Conservation (phyloP, 2,329 filamentous ascomycete species). For the Apiospora hydei region DNA sequence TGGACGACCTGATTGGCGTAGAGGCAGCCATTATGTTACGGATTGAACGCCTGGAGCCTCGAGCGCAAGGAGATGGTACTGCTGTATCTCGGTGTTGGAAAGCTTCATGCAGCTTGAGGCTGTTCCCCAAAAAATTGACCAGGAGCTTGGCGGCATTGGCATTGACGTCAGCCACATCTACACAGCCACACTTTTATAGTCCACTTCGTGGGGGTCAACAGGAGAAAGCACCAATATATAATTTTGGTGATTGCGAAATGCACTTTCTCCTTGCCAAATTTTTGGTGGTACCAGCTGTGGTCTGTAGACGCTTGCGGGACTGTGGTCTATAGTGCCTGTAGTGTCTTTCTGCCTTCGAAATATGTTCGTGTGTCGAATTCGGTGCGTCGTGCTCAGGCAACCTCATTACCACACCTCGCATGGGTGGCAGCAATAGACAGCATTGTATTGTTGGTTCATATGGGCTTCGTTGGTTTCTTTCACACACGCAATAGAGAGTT, state of each 20-base stretch:
- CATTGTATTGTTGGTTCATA: not conserved
- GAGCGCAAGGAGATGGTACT: not conserved
- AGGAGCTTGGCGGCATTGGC: not conserved
- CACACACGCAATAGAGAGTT: not conserved
- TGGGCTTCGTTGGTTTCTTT: no score
- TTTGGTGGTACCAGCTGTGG: fast-evolving
- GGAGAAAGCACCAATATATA: not conserved
- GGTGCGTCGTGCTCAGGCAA: not conserved
- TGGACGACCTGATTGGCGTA: slow-evolving; percentile 39
- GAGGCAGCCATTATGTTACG: slow-evolving; percentile 40
- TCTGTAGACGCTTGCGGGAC: no score
- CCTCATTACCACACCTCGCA: not conserved
- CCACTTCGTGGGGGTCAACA: not conserved
- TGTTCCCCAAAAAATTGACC: slow-evolving; percentile 18
- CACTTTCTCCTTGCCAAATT: not conserved
- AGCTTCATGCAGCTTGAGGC: slow-evolving; percentile 8
- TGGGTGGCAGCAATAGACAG: not conserved
- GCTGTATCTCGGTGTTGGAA: slow-evolving; percentile 19
- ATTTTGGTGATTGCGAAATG: not conserved
- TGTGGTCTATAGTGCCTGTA: not conserved
- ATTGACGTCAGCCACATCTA: not conserved
- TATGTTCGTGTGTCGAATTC: not conserved
- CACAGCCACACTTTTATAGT: slow-evolving; percentile 1
- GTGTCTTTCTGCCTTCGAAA: not conserved
- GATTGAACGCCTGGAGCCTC: slow-evolving; percentile 26